Base-by-base conservation (phyloP, 2,329 filamentous ascomycete species). In the Fusarium albidum region DNA sequence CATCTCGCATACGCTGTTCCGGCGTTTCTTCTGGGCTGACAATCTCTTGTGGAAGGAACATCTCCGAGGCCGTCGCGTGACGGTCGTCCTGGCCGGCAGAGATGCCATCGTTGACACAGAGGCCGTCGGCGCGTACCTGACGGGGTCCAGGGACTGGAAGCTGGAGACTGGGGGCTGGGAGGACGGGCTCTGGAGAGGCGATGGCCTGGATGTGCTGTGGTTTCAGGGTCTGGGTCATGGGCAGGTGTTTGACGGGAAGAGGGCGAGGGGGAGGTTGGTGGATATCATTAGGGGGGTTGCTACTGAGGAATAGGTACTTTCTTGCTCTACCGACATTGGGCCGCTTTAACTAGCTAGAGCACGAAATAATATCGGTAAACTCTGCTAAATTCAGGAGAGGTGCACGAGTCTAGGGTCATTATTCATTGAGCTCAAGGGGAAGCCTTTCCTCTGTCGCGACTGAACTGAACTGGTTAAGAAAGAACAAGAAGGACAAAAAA, bases 11-110 rank as follows among this genome's bases (percentile, higher is more conserved):
- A 85, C 82, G 0, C 71, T 87, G 1, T 77, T 78, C 11, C 72
- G 84, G 11, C 77, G 81, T 31, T 87, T 87, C 68, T 85, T 85
- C 71, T 88, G 85, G 84, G 75, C 73, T 15, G 77, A 87, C 55
- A 86, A 84, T 62, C 75, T 85, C 1, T 67, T 87, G 7, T 87
- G 84, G 84, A 82, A 82, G 62, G 77, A 85, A 32, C 80, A 84
- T 49, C 65, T 86, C 8, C 61, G 68, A 27, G 68, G 70, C 13
- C 63, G 49, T 34, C 69, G 71, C 14, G 72, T 81, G 9, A 82
- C 81, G 2, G 79, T 84, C 3, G 75, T 74, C 33, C 66, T 87
- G 15, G 75, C 76, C 14, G 77, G 78, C 2, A 70, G 74, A 47
- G 84, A 86, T 68, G 61, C 84, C 12, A 83, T 86, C 44, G 77